These are phyloP conservation scores for Pharnaceum exiguum DNA, from an alignment of 148 eudicot species.

Conservation along the genomic window DNA sequence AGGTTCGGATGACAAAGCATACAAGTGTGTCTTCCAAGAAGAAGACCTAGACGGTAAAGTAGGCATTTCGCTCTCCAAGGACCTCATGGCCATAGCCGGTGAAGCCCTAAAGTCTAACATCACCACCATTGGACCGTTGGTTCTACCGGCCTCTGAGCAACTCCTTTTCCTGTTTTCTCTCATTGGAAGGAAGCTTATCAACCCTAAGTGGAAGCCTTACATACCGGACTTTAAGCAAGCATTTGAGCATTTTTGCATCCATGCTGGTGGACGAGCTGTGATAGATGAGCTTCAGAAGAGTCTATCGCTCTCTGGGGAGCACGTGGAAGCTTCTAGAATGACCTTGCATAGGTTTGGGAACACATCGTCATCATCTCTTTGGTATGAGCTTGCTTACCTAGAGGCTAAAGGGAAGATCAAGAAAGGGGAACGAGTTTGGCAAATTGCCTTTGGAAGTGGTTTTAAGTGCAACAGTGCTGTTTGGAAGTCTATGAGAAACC, in stretches of 20 bases:
- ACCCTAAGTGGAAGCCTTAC: slow-evolving; percentile 65
- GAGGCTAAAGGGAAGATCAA: slow-evolving; percentile 74
- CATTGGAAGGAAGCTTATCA: slow-evolving; percentile 56
- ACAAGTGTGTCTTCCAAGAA: slow-evolving; percentile 46
- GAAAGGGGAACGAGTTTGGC: slow-evolving; percentile 71
- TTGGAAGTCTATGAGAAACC: slow-evolving; percentile 58
- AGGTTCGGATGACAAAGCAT: slow-evolving; percentile 64
- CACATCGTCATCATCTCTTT: slow-evolving; percentile 64
- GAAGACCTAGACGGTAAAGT: slow-evolving; percentile 57
- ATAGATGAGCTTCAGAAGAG: slow-evolving; percentile 76
- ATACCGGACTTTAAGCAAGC: slow-evolving; percentile 75
- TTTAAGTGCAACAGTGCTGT: slow-evolving; percentile 82
- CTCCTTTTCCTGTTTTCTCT: slow-evolving; percentile 57
- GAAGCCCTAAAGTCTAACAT: slow-evolving; percentile 72
- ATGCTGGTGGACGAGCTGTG: slow-evolving; percentile 77
- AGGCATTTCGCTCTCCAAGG: slow-evolving; percentile 57
- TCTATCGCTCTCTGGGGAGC: slow-evolving; percentile 50
- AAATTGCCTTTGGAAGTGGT: slow-evolving; percentile 75
- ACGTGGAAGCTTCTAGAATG: slow-evolving; percentile 78
- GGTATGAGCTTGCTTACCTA: slow-evolving; percentile 65
- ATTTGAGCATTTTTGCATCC: slow-evolving; percentile 78
- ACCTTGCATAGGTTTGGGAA: slow-evolving; percentile 71
- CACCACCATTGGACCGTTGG: slow-evolving; percentile 67
- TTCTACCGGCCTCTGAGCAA: slow-evolving; percentile 66
- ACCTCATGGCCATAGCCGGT: slow-evolving; percentile 66